Percentiles rank a stretch among this genome's conserved stretches.
These are phyloP conservation scores for Styphnolobium japonicum DNA, from an alignment of 306 rosid species.

Conservation along the genomic window DNA sequence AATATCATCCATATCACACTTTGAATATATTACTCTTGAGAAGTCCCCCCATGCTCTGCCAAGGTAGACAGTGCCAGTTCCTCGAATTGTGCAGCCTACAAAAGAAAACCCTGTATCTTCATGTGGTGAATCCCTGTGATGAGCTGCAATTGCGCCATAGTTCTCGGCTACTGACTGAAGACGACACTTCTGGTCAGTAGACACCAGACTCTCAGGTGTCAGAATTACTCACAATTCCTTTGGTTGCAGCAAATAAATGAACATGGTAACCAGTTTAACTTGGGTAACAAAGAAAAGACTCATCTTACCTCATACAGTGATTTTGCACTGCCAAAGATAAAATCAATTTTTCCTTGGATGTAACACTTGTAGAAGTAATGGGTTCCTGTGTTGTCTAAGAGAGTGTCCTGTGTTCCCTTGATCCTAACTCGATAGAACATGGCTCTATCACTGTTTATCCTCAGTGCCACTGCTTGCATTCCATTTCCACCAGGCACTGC, in stretches of 20 bases:
- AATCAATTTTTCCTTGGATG: slow-evolving; percentile 79
- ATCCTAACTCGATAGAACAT: slow-evolving; percentile 66
- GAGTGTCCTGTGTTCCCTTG: slow-evolving; percentile 83
- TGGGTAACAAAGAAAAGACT: not conserved
- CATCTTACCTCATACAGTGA: slow-evolving; percentile 69
- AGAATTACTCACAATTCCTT: not conserved
- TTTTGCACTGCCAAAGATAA: slow-evolving; percentile 72
- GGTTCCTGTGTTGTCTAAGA: slow-evolving; percentile 67
- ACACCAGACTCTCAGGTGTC: not conserved
- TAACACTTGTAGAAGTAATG: slow-evolving; percentile 66
- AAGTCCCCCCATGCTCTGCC: slow-evolving; percentile 94
- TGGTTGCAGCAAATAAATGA: not conserved
- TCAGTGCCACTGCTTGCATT: slow-evolving; percentile 90
- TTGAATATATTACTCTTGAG: slow-evolving; percentile 70
- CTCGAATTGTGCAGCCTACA: slow-evolving; percentile 58
- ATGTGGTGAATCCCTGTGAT: slow-evolving; percentile 51
- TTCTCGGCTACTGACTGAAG: slow-evolving; percentile 52
- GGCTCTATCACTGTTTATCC: slow-evolving; percentile 70
- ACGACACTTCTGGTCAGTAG: slow-evolving; percentile 53
- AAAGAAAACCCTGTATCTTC: slow-evolving; percentile 80
- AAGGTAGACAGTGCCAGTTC: slow-evolving; percentile 60
- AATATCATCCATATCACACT: slow-evolving; percentile 53
- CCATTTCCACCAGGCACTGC: slow-evolving; percentile 67
- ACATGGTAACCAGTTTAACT: not conserved
- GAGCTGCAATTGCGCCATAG: slow-evolving; percentile 90